These are phyloP conservation scores for Lyophyllum semitale DNA, from an alignment of 768 basidiomycete genomes.

Conservation along the genomic window DNA sequence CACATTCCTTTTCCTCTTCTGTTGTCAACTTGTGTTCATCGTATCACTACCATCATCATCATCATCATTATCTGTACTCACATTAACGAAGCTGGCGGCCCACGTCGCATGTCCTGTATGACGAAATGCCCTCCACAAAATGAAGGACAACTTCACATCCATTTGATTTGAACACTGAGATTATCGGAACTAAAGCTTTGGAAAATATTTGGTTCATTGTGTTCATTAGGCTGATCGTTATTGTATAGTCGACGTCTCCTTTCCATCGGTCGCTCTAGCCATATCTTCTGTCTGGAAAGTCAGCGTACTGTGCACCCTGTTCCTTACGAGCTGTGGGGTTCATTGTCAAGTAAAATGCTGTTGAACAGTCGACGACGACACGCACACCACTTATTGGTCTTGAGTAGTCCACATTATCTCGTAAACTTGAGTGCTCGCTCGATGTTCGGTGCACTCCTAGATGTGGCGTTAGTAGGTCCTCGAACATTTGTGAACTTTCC, in stretches of 20 bases:
- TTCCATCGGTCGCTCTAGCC: not conserved
- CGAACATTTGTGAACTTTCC: slow-evolving; percentile 28
- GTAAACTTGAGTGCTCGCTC: slow-evolving; percentile 32
- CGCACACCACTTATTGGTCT: slow-evolving; percentile 36
- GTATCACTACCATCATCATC: slow-evolving; percentile 25
- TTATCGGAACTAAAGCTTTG: no score
- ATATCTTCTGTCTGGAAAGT: slow-evolving; percentile 23
- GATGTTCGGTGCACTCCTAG: slow-evolving; percentile 17
- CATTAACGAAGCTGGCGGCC: slow-evolving; percentile 35
- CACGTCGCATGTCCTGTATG: slow-evolving; percentile 15
- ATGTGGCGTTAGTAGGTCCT: slow-evolving; percentile 32
- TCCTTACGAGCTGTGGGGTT: slow-evolving; percentile 24
- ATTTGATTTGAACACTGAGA: not conserved
- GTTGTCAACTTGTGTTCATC: slow-evolving; percentile 34
- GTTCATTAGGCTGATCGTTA: not conserved
- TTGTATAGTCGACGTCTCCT: not conserved
- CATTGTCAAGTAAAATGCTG: not conserved
- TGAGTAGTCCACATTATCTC: slow-evolving; percentile 42
- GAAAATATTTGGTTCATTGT: not conserved
- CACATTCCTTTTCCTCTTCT: slow-evolving; percentile 39
- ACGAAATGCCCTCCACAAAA: slow-evolving; percentile 6
- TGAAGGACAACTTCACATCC: not conserved
- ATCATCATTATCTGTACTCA: slow-evolving; percentile 46
- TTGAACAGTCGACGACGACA: not conserved
- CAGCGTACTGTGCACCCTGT: slow-evolving; percentile 31